Base-by-base conservation (phyloP, 768 basidiomycete genomes). In the Amanita inopinata region DNA sequence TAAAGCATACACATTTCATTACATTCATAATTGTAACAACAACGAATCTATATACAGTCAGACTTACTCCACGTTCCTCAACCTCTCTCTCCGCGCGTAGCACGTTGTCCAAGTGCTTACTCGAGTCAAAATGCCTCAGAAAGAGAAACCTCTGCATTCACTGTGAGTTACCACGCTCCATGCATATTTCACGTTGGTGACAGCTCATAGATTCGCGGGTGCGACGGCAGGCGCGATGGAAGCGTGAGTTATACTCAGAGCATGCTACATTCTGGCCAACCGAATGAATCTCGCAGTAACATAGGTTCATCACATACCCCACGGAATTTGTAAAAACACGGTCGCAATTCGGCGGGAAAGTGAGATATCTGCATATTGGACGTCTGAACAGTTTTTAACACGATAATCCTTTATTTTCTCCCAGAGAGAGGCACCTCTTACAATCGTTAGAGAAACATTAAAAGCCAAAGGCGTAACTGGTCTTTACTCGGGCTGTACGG, bases 271-370 rank as follows among this genome's bases (percentile, higher is more conserved):
- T 2, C 27, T 22, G 15, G 22, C 27, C 17, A 31, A 28, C n/a
- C 7, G n/a, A 28, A 44, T 37, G 19, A 44, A 35, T 36, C 35
- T 44, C 34, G 25, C 23, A 36, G 43, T 34, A 22, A 17, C 9
- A 33, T 57, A 88, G 85, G 46, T 84, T 85, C 63, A 63, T 84
- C 49, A 93, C 87, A 14, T 94, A 90, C 51, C 89, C 90, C 1
- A 82, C 86, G 0, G 91, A 98, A 58, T 93, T 79, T 53, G 81
- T 94, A 38, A 97, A 98, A 64, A 97, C 94, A 11, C 77, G 90
- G 27, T 80, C 88, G 2, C 94, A 98, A 63, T 96, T 97, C 50
- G 76, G 83, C 32, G 86, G 84, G 24, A 74, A 83, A 71, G 83
- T 77, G 28, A 34, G 41, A 64, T 56, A 20, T 24, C 11, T 5